Conservation (phyloP, 495 filamentous ascomycete genomes). For the Aspergillus sclerotioniger region DNA sequence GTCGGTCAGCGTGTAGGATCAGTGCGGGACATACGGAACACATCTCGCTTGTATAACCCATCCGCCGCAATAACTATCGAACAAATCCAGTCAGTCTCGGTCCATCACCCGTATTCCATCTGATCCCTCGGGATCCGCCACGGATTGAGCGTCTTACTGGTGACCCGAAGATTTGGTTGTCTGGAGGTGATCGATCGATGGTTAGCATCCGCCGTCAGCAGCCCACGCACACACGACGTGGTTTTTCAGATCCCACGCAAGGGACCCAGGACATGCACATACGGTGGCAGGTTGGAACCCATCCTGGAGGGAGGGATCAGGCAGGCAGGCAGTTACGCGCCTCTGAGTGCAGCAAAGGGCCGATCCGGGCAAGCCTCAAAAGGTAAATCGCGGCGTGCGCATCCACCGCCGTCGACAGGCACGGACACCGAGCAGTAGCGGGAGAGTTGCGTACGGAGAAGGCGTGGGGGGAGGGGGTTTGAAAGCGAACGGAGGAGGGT, state of each 20-base stretch:
- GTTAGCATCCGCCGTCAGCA: constrained; percentile 30
- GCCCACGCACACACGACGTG: not conserved
- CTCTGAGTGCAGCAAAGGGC: constrained; percentile 32
- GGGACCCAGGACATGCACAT: constrained; percentile 26
- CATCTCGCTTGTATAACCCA: constrained; percentile 97
- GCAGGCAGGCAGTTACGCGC: constrained; percentile 28
- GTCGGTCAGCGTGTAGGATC: not conserved
- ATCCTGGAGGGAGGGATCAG: constrained; percentile 39
- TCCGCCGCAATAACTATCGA: constrained; percentile 90
- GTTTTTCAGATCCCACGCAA: not conserved
- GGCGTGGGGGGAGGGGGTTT: constrained; percentile 13
- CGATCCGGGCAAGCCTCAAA: constrained; percentile 44
- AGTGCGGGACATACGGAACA: constrained; percentile 67
- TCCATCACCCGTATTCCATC: not conserved
- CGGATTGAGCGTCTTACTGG: constrained; percentile 49
- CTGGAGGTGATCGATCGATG: constrained; percentile 28
- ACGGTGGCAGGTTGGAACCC: constrained; percentile 62
- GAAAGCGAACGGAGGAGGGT: constrained; percentile 12
- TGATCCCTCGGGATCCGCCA: not conserved
- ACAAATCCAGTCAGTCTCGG: constrained; percentile 16
- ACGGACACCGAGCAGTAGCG: constrained; percentile 22
- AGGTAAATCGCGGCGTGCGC: constrained; percentile 35
- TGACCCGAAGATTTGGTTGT: constrained; percentile 61
- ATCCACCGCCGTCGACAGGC: constrained; percentile 38
- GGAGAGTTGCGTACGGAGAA: constrained; percentile 8